Evolutionary conservation across 2,329 filamentous ascomycete species (phyloP).

Genomic region (Stagonosporopsis chrysanthemi): DNA sequence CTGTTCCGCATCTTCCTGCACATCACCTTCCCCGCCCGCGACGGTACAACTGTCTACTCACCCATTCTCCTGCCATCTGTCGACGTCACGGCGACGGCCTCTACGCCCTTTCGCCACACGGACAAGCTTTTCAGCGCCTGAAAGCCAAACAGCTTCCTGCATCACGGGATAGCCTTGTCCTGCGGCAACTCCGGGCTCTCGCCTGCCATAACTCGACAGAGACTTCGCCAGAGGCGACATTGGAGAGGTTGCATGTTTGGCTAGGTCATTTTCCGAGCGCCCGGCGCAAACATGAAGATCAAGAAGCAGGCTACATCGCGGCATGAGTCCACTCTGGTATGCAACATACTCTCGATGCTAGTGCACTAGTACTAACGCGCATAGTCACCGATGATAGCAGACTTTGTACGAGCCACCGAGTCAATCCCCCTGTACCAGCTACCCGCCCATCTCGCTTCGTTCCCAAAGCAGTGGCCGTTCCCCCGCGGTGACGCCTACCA

Average conservation of each 20-base stretch:
- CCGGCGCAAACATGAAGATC: conserved; percentile 59
- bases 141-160: conserved; percentile 2
- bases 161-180: conserved; percentile 3
- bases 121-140: not conserved
- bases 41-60: not conserved
- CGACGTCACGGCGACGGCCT: conserved; percentile 2
- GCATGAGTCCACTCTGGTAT: conserved; percentile 61
- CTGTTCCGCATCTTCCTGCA: conserved; percentile 12
- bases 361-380: conserved; percentile 15
- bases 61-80: not conserved
- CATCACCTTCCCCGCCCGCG: conserved; percentile 17
- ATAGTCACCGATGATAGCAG: conserved; percentile 86
- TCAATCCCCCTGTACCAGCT: conserved; percentile 76
- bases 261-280: conserved; percentile 46
- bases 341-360: conserved; percentile 17
- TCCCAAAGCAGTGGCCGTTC: conserved; percentile 92
- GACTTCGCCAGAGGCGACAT: conserved; percentile 12
- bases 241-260: conserved; percentile 43
- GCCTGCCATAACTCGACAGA: not conserved
- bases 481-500: conserved; percentile 95
- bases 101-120: not conserved
- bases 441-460: conserved; percentile 76
- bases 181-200: conserved; percentile 1
- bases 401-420: conserved; percentile 77
- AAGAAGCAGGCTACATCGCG: conserved; percentile 63